Evolutionary conservation across 2,329 filamentous ascomycete species (phyloP).

Genomic region (Phaeosphaeriaceae sp.): DNA sequence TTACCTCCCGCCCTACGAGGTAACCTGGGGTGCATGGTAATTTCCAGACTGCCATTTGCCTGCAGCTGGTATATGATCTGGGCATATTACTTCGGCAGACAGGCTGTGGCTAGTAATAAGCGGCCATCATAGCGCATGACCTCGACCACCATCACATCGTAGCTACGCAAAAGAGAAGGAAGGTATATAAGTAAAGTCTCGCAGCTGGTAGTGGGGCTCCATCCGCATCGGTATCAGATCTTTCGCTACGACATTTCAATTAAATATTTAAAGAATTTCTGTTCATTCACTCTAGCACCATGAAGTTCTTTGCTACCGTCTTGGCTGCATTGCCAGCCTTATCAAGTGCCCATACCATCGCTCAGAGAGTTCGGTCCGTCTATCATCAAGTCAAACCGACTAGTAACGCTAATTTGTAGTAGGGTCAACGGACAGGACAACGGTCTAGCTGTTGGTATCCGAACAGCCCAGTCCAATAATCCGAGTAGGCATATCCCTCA

Average conservation of each 20-base stretch:
- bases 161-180: neutral
- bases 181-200: conserved; percentile 18
- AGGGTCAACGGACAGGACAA: conserved; percentile 50
- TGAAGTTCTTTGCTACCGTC: conserved; percentile 38
- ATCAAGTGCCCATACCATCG: conserved; percentile 52
- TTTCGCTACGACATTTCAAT: neutral
- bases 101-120: conserved; percentile 10
- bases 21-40: conserved; percentile 15
- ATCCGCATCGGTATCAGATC: conserved; percentile 6
- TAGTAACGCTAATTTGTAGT: neutral
- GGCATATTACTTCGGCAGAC: conserved; percentile 12
- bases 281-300: conserved; percentile 13
- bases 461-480: conserved; percentile 58
- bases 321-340: conserved; percentile 40
- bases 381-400: neutral
- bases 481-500: conserved; percentile 36
- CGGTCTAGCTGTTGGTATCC: conserved; percentile 58
- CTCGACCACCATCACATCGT: conserved; percentile 1
- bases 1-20: neutral
- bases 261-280: neutral
- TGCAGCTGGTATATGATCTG: conserved; percentile 13
- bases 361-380: conserved; percentile 49
- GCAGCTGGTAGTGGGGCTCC: neutral
- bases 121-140: conserved; percentile 6
- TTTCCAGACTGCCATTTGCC: conserved; percentile 7